Conservation (phyloP, 306 rosid species). For the Begonia masoniana region DNA sequence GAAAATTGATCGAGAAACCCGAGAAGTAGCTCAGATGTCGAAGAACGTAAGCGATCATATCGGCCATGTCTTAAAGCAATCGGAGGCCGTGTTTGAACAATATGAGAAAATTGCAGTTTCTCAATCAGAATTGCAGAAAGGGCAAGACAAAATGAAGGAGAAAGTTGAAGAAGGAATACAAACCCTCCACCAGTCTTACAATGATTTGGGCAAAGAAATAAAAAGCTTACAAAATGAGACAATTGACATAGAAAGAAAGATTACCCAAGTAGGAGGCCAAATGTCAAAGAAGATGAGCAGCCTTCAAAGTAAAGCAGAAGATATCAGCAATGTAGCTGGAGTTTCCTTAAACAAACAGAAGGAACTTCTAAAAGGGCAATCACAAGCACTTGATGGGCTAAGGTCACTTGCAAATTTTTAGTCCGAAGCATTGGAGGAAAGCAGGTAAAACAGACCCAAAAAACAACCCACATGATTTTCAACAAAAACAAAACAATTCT, state of each 20-base stretch:
- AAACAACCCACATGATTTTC: too few relatives aligned
- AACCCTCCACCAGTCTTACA: slow-evolving; percentile 44
- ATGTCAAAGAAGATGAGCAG: slow-evolving; percentile 44
- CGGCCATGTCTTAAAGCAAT: slow-evolving; percentile 31
- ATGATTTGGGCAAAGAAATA: slow-evolving; percentile 43
- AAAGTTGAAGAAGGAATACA: slow-evolving; percentile 43
- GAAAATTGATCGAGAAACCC: slow-evolving; percentile 26
- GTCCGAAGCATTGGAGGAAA: slow-evolving; percentile 63
- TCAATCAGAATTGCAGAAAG: slow-evolving; percentile 44
- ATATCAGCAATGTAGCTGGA: slow-evolving; percentile 57
- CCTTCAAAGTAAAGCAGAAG: slow-evolving; percentile 59
- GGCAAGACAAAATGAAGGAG: slow-evolving; percentile 47
- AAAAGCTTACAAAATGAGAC: slow-evolving; percentile 44
- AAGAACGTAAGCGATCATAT: slow-evolving; percentile 41
- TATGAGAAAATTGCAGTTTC: slow-evolving; percentile 39
- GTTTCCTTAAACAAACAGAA: slow-evolving; percentile 66
- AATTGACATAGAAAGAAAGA: slow-evolving; percentile 41
- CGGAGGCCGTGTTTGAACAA: slow-evolving; percentile 50
- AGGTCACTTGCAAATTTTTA: slow-evolving; percentile 42
- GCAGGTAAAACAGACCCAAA: slow-evolving; percentile 34
- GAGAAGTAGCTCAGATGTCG: slow-evolving; percentile 32
- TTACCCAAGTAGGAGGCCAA: slow-evolving; percentile 44
- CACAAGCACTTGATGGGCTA: slow-evolving; percentile 45
- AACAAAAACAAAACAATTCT: too few relatives aligned
- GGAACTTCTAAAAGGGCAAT: slow-evolving; percentile 59